Conservation (phyloP, 495 filamentous ascomycete species). For the Penicillium bovifimosum region DNA sequence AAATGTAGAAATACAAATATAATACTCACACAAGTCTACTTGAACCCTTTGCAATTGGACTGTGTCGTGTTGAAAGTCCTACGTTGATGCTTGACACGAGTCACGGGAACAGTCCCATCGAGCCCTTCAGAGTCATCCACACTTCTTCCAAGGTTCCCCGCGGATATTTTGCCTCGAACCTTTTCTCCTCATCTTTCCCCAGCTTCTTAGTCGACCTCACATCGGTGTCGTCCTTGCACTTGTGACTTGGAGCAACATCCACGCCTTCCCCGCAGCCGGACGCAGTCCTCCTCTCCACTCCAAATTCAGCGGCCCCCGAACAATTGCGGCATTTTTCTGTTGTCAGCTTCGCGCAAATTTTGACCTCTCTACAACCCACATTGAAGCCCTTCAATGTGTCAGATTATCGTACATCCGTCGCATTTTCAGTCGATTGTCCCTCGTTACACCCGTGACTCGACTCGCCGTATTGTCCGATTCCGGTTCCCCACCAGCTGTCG, state of each 20-base stretch:
- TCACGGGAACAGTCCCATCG: slow-evolving; percentile 30
- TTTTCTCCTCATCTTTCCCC: slow-evolving; percentile 4
- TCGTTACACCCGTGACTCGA: slow-evolving; percentile 23
- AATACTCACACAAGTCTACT: slow-evolving; percentile 5
- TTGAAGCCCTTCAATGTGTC: slow-evolving; percentile 25
- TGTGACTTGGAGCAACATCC: slow-evolving; percentile 4
- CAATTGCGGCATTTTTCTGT: slow-evolving; percentile 26
- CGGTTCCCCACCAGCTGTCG: slow-evolving; percentile 21
- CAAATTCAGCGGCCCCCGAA: slow-evolving; percentile 20
- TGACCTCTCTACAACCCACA: not conserved
- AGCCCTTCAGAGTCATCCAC: slow-evolving; percentile 5
- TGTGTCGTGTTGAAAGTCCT: slow-evolving; percentile 13
- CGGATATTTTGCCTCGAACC: slow-evolving; percentile 3
- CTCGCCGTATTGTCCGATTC: slow-evolving; percentile 9
- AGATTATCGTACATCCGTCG: slow-evolving; percentile 8
- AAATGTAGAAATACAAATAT: slow-evolving; percentile 1
- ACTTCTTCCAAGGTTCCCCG: slow-evolving; percentile 8
- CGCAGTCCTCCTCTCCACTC: slow-evolving; percentile 20
- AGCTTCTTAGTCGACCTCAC: not conserved
- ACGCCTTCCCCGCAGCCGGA: slow-evolving; percentile 26
- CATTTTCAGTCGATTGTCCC: slow-evolving; percentile 23
- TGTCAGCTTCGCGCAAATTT: slow-evolving; percentile 14
- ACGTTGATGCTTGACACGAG: slow-evolving; percentile 16
- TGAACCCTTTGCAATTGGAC: slow-evolving; percentile 15
- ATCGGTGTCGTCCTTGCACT: not conserved